Evolutionary conservation across 139 green algal species (phyloP), one percentile per base, ranked within the genome.

Genomic region (Yamagishiella unicocca): DNA sequence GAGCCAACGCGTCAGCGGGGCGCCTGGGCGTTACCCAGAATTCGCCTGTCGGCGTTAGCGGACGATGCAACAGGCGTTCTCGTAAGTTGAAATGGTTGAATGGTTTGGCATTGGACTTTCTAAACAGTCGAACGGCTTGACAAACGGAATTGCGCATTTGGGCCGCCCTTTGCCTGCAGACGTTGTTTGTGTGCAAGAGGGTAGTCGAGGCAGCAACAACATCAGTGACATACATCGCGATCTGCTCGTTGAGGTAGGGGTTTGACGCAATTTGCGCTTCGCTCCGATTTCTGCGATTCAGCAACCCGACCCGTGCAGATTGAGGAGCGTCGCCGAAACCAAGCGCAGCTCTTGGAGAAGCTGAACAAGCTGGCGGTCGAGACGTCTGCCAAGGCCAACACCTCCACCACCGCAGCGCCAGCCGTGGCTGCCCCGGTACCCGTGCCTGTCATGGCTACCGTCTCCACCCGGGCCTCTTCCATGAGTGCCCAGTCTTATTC

Each of bases 271-370:
- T 72, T 43, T n/a, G 64, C 19, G 58, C 58, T 31, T 67, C 22
- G 14, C 24, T 9, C 58, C n/a, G n/a, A n/a, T n/a, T n/a, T n/a
- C n/a, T n/a, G n/a, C n/a, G n/a, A 27, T n/a, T 27, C 12, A 38
- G n/a, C 37, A 14, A 33, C 31, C 66, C 35, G 10, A 24, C 37
- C 37, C 6, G 43, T 84, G 73, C 94, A 97, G 95, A 96, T 97
- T 29, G 93, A 95, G 62, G 93, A 96, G 88, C 91, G 95, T 6
- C 96, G 96, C 81, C 90, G 90, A 35, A 88, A 90, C 76, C 95
- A 97, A 86, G 85, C 90, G 25, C 80, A 90, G 43, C 90, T 97
- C 0, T 81, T 95, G 25, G 80, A 92, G 45, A 89, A 95, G 82
- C 91, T 95, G 25, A 92, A 93, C 67, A 89, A 87, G 42, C 50